Conservation (phyloP, 2,329 filamentous ascomycete species). For the Microsporum audouinii region DNA sequence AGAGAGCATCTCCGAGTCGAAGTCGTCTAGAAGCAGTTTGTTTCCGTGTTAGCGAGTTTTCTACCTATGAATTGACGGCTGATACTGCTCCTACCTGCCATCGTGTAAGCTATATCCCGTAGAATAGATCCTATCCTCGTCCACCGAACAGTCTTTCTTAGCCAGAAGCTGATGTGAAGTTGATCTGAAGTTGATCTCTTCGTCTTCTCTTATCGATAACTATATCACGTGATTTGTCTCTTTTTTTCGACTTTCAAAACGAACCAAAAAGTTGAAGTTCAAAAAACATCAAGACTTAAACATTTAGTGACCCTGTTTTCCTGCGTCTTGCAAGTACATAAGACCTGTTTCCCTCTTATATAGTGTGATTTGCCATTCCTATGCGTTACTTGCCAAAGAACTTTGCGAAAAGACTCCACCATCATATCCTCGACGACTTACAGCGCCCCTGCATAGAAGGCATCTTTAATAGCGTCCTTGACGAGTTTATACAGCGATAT, state of each 20-base stretch:
- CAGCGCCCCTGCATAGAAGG: neutral
- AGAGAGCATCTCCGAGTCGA: constrained; percentile 46
- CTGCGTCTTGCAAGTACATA: neutral
- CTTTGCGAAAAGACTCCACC: neutral
- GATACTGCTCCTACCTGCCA: neutral
- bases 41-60: neutral
- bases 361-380: neutral
- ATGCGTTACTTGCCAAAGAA: neutral
- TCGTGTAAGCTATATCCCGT: neutral
- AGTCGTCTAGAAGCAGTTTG: neutral
- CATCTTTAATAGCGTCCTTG: neutral
- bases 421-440: neutral
- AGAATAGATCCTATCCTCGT: neutral
- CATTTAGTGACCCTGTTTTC: neutral
- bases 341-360: neutral
- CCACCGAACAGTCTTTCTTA: no score
- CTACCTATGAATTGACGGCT: neutral
- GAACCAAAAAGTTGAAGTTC: neutral
- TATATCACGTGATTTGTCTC: neutral
- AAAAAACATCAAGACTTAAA: neutral
- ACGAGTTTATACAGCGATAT: neutral
- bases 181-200: no score
- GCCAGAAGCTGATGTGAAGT: no score
- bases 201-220: neutral
- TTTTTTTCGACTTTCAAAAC: neutral